Evolutionary conservation across 2,329 filamentous ascomycete genomes (phyloP).

Genomic region (Neonectria ditissima): DNA sequence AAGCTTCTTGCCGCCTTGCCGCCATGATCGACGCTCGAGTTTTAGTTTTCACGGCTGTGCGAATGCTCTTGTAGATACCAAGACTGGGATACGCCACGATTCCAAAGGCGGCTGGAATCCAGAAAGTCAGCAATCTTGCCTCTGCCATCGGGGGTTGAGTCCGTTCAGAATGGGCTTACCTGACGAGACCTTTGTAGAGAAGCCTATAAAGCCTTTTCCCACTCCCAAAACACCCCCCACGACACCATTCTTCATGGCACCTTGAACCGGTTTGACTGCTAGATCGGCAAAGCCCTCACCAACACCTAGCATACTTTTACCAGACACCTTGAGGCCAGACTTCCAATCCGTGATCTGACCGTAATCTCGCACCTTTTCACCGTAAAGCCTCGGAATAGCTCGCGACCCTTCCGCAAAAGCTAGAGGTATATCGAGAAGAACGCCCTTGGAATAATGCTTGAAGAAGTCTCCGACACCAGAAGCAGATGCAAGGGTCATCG

Average conservation of each 20-base stretch:
- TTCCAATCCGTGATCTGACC: slow-evolving; percentile 22
- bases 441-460: slow-evolving; percentile 24
- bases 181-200: slow-evolving; percentile 24
- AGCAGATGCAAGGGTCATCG: slow-evolving; percentile 15
- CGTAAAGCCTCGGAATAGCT: slow-evolving; percentile 22
- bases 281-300: slow-evolving; percentile 25
- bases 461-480: slow-evolving; percentile 25
- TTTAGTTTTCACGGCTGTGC: slow-evolving; percentile 3
- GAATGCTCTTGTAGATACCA: slow-evolving; percentile 7
- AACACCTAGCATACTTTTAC: slow-evolving; percentile 22
- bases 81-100: slow-evolving; percentile 6
- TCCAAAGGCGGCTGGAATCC: slow-evolving; percentile 2
- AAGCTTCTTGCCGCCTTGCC: background rate
- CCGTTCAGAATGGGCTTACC: slow-evolving; percentile 7
- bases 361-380: slow-evolving; percentile 23
- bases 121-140: background rate
- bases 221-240: slow-evolving; percentile 20
- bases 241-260: slow-evolving; percentile 10
- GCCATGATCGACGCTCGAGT: slow-evolving; percentile 4
- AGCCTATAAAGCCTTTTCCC: slow-evolving; percentile 24
- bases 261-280: slow-evolving; percentile 24
- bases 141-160: background rate
- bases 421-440: slow-evolving; percentile 21
- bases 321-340: slow-evolving; percentile 17
- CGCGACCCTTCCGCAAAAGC: slow-evolving; percentile 34